Conservation (phyloP, 371 early-diverging fungal species). For the Encephalitozoon cuniculi region DNA sequence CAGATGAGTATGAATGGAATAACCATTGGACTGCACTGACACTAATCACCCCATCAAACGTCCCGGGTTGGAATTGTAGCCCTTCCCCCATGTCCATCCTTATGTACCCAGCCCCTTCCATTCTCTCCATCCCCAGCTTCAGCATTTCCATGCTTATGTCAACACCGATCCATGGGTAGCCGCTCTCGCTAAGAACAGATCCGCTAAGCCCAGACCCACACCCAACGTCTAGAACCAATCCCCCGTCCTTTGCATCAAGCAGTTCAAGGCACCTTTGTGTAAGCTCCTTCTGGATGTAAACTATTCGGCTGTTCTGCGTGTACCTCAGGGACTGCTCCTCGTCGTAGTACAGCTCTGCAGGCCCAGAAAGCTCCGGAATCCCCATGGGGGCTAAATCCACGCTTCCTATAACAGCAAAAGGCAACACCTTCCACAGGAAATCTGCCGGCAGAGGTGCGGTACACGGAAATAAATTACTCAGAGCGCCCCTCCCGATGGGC, state of each 20-base stretch:
- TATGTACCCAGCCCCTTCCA: constrained; percentile 30
- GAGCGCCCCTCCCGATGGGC: not conserved
- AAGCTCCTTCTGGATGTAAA: constrained; percentile 55
- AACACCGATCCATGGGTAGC: constrained; percentile 85
- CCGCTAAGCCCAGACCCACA: constrained; percentile 88
- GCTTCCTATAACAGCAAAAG: not conserved
- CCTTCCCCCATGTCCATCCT: constrained; percentile 87
- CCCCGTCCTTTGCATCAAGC: constrained; percentile 36
- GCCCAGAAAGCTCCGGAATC: constrained; percentile 45
- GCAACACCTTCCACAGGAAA: no score
- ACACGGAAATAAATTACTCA: not conserved
- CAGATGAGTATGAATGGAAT: constrained; percentile 79
- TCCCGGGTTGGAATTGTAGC: constrained; percentile 80
- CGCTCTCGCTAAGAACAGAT: constrained; percentile 79
- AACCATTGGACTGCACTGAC: constrained; percentile 97
- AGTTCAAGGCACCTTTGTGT: constrained; percentile 56
- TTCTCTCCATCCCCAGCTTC: constrained; percentile 11
- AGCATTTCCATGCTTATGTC: constrained; percentile 89
- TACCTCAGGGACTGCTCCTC: constrained; percentile 53
- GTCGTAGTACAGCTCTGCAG: constrained; percentile 58
- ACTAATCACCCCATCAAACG: constrained; percentile 93
- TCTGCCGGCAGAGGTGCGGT: not conserved
- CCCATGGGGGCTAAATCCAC: constrained; percentile 16
- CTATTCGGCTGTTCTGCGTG: constrained; percentile 53
- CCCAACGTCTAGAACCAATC: constrained; percentile 79